Base-by-base conservation (phyloP, 2,329 filamentous ascomycete genomes). In the Ascochyta viciae-villosae region DNA sequence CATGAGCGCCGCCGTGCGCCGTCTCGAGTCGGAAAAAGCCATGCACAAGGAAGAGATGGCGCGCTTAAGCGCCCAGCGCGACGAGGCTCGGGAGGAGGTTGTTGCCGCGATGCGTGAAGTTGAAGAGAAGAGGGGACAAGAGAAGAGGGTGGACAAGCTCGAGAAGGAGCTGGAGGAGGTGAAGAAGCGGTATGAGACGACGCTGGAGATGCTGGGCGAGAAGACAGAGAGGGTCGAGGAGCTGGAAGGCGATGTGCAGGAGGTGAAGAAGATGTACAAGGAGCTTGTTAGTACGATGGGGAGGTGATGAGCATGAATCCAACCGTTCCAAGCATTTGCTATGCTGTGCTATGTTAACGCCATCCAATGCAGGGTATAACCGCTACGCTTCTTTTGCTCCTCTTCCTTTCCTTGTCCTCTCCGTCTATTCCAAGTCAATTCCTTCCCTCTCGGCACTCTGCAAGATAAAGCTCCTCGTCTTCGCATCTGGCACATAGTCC, bases 201-300 rank as follows among this genome's bases (percentile, higher is more conserved):
- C 92, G 57, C 81, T 99, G 49, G 93, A 98, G 79, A 89, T 98
- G 87, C 79, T 99, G 53, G 95, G 95, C 1, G 95, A 99, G 84
- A 96, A 96, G 85, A 96, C 92, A 75, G 95, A 99, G 81, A 81
- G 89, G 70, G 93, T 96, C 2, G 92, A 96, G 71, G 95, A 99
- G 81, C 80, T 99, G 64, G 87, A 84, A 75, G 89, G 90, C 12
- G 95, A 98, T 81, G 90, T 99, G 49, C 82, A 87, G 63, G 95
- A 99, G 80, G 83, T 99, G 74, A 99, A 99, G 81, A 89, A 88
- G 71, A 96, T 99, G 84, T 98, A 98, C 80, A 87, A 92, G 63
- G 94, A 98, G 73, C 78, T 99, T 74, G 90, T 96, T 44, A 91
- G 96, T 78, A 87, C 88, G 71, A 94, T 91, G 54, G 48, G 53